Base-by-base conservation (phyloP, 1,284 basidiomycete genomes). In the Calocybe gambosa region DNA sequence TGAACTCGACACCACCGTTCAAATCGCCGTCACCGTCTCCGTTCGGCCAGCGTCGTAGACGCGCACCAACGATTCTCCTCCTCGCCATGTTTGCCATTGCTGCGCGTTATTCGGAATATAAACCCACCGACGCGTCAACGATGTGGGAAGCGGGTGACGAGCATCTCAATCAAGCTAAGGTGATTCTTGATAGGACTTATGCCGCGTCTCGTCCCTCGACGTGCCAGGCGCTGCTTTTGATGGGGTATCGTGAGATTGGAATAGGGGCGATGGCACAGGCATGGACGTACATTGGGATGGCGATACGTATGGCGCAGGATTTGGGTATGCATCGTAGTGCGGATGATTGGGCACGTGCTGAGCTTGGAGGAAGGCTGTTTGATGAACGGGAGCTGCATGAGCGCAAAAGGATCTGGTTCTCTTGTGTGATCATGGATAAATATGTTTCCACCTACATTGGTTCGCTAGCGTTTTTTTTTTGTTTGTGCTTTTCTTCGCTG, bases 261-360 rank as follows among this genome's bases (percentile, higher is more conserved):
- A 86, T 90, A 48, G 90, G 90, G 19, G 85, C 85, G 12, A 93
- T 90, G 90, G 82, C 85, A 7, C 80, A 86, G 63, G 83, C 87
- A 26, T 93, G 90, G 90, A 73, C 82, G 13, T 89, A 84, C 58
- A 75, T 82, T 16, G 87, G 86, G 5, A 84, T 87, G 80, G 83
- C 80, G 0, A 81, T 88, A 33, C 72, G 85, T 31, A 88, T 88
- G 83, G 90, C 89, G 10, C 89, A 92, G 65, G 89, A 93, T 63
- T 64, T 93, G 46, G 89, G 89, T 8, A 78, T 93, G 71, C 89
- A 91, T 61, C 78, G 88, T 40, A 78, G 77, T 53, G 87, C 89
- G 39, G 87, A 91, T 73, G 83, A 83, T 50, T 82, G 73, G 80
- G 78, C 68, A 50, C 62, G 78, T 26, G 73, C 60, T 21, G 73